Evolutionary conservation across 192 early-diverging fungal species (phyloP).

Genomic region (Coemansia reversa): DNA sequence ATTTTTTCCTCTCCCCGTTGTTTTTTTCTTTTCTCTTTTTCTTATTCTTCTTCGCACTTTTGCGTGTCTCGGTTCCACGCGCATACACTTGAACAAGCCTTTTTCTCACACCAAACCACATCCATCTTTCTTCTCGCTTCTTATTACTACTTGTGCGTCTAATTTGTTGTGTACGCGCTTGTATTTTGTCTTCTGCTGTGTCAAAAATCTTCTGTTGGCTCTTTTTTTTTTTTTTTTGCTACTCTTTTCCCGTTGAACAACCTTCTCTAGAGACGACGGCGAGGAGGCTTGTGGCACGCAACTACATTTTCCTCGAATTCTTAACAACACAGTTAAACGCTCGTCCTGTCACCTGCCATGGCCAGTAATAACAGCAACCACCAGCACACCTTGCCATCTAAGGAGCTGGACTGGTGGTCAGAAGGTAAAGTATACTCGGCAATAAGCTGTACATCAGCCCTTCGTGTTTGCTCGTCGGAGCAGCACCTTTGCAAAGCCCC

Average conservation of each 20-base stretch:
- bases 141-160: conserved; percentile 1
- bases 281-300: not conserved
- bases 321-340: not conserved
- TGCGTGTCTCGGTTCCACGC: conserved; percentile 35
- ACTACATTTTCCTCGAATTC: not conserved
- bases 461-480: not conserved
- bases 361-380: conserved; percentile 17
- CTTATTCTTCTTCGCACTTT: conserved; percentile 8
- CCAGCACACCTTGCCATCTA: conserved; percentile 41
- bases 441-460: not conserved
- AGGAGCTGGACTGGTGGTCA: conserved; percentile 56
- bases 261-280: conserved; percentile 1
- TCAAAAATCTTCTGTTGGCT: not conserved
- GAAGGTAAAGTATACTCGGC: conserved; percentile 41
- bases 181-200: not conserved
- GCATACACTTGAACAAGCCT: conserved; percentile 22
- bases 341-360: conserved; percentile 1
- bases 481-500: conserved; percentile 14
- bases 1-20: conserved; percentile 6
- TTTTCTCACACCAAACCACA: conserved; percentile 6
- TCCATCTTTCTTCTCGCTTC: conserved; percentile 4
- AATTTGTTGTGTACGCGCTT: not conserved
- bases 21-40: conserved; percentile 6
- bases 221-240: conserved; percentile 9
- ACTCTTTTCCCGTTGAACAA: not conserved